phyloP scores from a whole-genome alignment of 2,329 filamentous ascomycete species.

The Plenodomus biglobosus region DNA sequence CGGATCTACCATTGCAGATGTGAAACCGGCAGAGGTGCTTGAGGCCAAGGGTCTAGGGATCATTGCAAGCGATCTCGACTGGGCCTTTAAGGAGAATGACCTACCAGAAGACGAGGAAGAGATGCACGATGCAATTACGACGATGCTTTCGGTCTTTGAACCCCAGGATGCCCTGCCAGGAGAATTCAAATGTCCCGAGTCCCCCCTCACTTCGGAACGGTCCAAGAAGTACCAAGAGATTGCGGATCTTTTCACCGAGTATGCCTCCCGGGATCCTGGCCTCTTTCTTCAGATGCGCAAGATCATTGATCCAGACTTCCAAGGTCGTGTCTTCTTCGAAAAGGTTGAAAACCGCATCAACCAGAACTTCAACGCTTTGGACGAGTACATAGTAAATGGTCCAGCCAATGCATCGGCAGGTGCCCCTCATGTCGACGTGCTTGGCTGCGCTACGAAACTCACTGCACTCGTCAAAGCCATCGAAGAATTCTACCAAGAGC shows the following conservation, averaged over 20 bases:
- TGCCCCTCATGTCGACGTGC: conserved; percentile 29
- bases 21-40: conserved; percentile 34
- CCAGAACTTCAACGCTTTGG: conserved; percentile 32
- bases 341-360: conserved; percentile 37
- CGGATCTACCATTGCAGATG: conserved; percentile 37
- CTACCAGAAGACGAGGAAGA: conserved; percentile 33
- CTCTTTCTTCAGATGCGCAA: conserved; percentile 31
- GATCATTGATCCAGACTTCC: conserved; percentile 37
- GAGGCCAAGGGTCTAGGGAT: conserved; percentile 27
- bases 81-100: conserved; percentile 34
- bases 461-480: conserved; percentile 30
- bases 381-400: conserved; percentile 35
- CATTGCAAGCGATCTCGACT: conserved; percentile 33
- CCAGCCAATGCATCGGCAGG: conserved; percentile 27
- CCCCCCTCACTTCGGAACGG: conserved; percentile 27
- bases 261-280: conserved; percentile 31
- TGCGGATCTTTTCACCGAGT: conserved; percentile 29
- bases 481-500: conserved; percentile 29
- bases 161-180: conserved; percentile 38
- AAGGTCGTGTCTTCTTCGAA: conserved; percentile 39
- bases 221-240: conserved; percentile 39
- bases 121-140: conserved; percentile 33
- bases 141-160: conserved; percentile 44
- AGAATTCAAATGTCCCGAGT: conserved; percentile 35
- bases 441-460: conserved; percentile 36